Base-by-base conservation (phyloP, 2,329 filamentous ascomycete genomes). In the Fusarium illudens region DNA sequence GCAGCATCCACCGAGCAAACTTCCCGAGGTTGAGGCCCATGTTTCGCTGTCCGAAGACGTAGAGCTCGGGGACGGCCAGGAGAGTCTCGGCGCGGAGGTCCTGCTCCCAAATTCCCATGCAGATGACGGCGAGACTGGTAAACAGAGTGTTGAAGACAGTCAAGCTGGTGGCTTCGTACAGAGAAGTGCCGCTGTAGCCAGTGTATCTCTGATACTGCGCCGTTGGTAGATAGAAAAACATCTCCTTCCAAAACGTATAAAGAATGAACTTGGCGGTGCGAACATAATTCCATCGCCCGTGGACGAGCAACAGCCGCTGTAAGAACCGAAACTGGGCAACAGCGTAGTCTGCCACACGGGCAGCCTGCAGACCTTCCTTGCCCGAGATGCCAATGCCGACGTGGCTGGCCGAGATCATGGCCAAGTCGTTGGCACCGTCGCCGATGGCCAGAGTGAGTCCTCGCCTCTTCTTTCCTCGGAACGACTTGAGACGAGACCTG, bases 91-190 rank as follows among this genome's bases (percentile, higher is more conserved):
- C 91, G 4, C 86, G 83, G 3, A 98, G 84, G 75, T 98, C 95
- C 76, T 97, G 93, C 75, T 97, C 94, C 80, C 96, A 97, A 17
- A 97, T 90, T 11, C 94, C 95, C 67, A 97, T 87, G 73, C 96
- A 92, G 67, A 98, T 96, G 22, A 96, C 92, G 39, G 91, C 90
- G 3, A 97, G 83, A 61, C 92, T 96, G 0, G 95, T 97, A 79
- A 98, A 98, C 12, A 97, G 86, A 1, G 93, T 96, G 76, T 98
- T 98, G 82, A 97, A 95, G 76, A 97, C 93, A 48, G 92, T 96
- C 75, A 98, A 80, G 67, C 90, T 93, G 81, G 92, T 95, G 2
- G 88, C 88, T 78, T 98, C 94, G 81, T 97, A 97, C 19, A 98
- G 84, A 56, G 92, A 96, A 1, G 94, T 97, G 1, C 94, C 95